phyloP scores from a whole-genome alignment of 352 stramenopile species.

The Phytophthora vignae region DNA sequence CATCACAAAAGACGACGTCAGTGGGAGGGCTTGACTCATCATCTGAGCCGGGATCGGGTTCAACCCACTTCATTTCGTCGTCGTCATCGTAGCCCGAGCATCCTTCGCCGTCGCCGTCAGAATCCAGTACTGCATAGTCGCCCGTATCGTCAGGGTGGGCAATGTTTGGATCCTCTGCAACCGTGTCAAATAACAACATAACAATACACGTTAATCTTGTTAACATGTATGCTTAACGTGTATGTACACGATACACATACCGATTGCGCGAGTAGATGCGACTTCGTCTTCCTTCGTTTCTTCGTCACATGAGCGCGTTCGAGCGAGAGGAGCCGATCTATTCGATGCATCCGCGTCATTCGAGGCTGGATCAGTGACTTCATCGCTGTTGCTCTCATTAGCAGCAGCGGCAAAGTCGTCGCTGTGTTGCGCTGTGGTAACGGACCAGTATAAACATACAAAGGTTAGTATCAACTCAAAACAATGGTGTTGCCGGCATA shows the following conservation, averaged over 20 bases:
- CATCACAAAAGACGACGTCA: slow-evolving; percentile 14
- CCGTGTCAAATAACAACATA: slow-evolving; percentile 1
- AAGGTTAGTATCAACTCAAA: not conserved
- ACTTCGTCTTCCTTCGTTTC: not conserved
- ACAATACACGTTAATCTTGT: slow-evolving; percentile 9
- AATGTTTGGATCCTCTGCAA: slow-evolving; percentile 11
- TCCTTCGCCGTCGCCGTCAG: slow-evolving; percentile 1
- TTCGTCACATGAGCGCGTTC: not conserved
- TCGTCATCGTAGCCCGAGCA: slow-evolving; percentile 14
- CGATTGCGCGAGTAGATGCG: not conserved
- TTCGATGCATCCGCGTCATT: not conserved
- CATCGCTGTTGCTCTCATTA: not conserved
- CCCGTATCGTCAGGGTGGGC: not conserved
- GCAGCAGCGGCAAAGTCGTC: not conserved
- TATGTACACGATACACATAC: slow-evolving; percentile 2
- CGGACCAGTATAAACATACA: not conserved
- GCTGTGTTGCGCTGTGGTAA: not conserved
- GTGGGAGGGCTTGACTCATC: not conserved
- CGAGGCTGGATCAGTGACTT: not conserved
- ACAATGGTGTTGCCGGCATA: not conserved
- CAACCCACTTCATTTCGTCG: not conserved
- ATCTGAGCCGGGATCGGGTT: not conserved
- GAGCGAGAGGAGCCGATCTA: not conserved
- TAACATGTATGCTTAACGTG: slow-evolving; percentile 12
- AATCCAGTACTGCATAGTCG: slow-evolving; percentile 12